Evolutionary conservation across 176 grass and related monocot species (phyloP), one percentile per base, ranked within the genome.

Genomic region (Bolboschoenus planiculmis): DNA sequence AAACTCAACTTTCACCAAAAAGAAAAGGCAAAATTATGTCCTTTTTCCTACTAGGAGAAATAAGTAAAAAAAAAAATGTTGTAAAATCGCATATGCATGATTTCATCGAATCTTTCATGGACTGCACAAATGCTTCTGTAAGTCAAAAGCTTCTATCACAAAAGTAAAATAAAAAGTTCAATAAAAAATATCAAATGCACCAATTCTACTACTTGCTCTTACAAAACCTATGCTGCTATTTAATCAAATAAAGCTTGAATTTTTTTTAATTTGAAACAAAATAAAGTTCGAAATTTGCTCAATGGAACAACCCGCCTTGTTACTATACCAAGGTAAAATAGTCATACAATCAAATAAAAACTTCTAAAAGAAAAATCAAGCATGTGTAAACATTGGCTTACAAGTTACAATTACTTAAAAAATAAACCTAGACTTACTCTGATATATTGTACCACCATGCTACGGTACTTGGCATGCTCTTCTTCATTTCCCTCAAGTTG

Each of bases 401-500:
- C 29, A 63, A 31, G 0, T 50, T 29, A 18, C 21, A 40, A 15
- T 53, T 1, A 50, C 30, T 44, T 27, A 16, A 85, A 2, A 81
- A 47, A 40, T 60, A 64, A 18, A 61, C 10, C 8, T 43, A n/a
- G 36, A 29, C 86, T 79, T 94, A 97, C 95, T 87, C 82, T 70
- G 11, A 97, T 92, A 85, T 94, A 91, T 24, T 90, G 87, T 62
- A 94, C 92, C 63, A 92, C 88, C 95, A 97, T 94, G n/a, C 56
- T 63, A 68, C 95, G 85, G 79, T 94, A 97, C 81, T 92, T 94
- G 53, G 88, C 87, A 65, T 97, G 90, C 63, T 92, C 87, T 57
- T 94, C 90, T 84, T 97, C 90, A 29, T 85, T 86, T 80, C 92
- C 95, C 46, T 97, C 90, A 15, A 97, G 95, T 78, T 97, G 95